These are phyloP conservation scores for Kodamaea laetipori DNA, from an alignment of 805 yeast genomes.

Conservation along the genomic window DNA sequence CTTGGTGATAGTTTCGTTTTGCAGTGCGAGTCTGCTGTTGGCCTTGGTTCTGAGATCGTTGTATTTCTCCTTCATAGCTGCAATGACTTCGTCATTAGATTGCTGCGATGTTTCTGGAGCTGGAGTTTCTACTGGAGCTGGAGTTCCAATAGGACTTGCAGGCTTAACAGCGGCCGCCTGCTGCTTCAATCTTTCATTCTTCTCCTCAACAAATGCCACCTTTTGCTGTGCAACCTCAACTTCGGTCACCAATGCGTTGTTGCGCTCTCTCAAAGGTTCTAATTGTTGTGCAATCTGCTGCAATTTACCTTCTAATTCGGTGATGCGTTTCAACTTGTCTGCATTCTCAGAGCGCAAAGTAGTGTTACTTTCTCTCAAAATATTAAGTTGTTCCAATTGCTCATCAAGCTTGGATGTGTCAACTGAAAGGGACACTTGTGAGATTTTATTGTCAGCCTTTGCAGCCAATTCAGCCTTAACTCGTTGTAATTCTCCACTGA, in stretches of 20 bases:
- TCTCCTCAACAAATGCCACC: slow-evolving; percentile 49
- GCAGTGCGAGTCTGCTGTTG: slow-evolving; percentile 24
- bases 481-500: slow-evolving; percentile 53
- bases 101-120: neutral
- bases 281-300: slow-evolving; percentile 31
- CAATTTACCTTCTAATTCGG: slow-evolving; percentile 44
- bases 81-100: slow-evolving; percentile 24
- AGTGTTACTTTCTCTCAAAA: slow-evolving; percentile 67
- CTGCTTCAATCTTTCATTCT: slow-evolving; percentile 56
- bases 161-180: neutral
- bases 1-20: slow-evolving; percentile 29
- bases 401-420: slow-evolving; percentile 33
- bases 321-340: slow-evolving; percentile 22
- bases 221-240: slow-evolving; percentile 53
- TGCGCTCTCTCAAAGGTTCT: slow-evolving; percentile 47
- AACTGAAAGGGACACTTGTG: slow-evolving; percentile 16
- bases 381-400: slow-evolving; percentile 58
- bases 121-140: slow-evolving; percentile 40
- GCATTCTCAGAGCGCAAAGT: slow-evolving; percentile 58
- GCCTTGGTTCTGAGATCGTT: slow-evolving; percentile 32
- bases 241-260: slow-evolving; percentile 39
- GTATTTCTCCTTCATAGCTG: slow-evolving; percentile 32
- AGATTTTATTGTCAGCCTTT: neutral
- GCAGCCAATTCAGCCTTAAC: slow-evolving; percentile 47
- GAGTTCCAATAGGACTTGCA: slow-evolving; percentile 17